Conservation (phyloP, 768 basidiomycete species). For the Leucocoprinus sp. region DNA sequence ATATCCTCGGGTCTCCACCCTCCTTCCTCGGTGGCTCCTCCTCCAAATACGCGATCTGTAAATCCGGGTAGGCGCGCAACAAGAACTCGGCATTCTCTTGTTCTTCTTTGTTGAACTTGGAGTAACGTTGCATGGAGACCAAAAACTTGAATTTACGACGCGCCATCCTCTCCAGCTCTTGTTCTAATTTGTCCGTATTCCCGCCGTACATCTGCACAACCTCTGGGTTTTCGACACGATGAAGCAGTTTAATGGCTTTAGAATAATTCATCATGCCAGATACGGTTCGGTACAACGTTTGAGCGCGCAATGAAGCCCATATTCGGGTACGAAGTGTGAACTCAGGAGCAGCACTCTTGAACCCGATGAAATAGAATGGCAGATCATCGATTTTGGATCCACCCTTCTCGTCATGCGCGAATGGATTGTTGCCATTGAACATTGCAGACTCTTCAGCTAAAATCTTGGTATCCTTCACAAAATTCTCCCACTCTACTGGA, state of each 20-base stretch:
- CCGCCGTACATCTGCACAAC: conserved; percentile 96
- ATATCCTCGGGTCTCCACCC: conserved; percentile 90
- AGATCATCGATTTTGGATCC: conserved; percentile 83
- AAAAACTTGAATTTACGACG: conserved; percentile 98
- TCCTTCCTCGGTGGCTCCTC: conserved; percentile 93
- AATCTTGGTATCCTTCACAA: conserved; percentile 99
- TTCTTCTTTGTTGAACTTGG: conserved; percentile 99
- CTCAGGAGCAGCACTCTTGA: conserved; percentile 97
- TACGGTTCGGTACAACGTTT: conserved; percentile 97
- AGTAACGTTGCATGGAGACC: conserved; percentile 98
- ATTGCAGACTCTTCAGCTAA: conserved; percentile 90
- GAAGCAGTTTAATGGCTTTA: conserved; percentile 98
- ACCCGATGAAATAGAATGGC: conserved; percentile 97
- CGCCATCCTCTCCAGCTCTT: conserved; percentile 96
- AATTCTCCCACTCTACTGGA: conserved; percentile 98
- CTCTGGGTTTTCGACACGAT: conserved; percentile 98
- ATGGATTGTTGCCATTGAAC: conserved; percentile 69
- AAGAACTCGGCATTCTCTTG: conserved; percentile 98
- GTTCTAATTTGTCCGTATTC: conserved; percentile 94
- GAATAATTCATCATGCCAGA: conserved; percentile 99
- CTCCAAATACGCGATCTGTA: conserved; percentile 97
- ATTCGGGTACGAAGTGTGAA: conserved; percentile 98
- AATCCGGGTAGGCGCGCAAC: conserved; percentile 93
- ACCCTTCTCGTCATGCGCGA: conserved; percentile 71
- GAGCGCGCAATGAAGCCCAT: conserved; percentile 97